A percentile compares a stretch with the other conserved stretches of the same genome.
Evolutionary conservation across 2,329 filamentous ascomycete genomes (phyloP).

Genomic region (Fusarium sp.): DNA sequence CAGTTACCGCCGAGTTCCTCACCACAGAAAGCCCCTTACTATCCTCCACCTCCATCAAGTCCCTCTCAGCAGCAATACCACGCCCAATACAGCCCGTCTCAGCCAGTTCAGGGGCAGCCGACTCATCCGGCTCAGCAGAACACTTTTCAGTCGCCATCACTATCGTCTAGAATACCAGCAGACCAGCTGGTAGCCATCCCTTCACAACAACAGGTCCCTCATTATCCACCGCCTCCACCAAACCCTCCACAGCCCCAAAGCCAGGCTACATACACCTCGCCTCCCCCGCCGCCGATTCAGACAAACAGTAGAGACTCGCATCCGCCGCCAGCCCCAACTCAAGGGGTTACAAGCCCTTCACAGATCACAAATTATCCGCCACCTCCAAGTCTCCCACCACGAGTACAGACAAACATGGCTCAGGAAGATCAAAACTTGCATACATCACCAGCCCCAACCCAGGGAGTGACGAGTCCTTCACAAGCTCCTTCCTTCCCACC

Average conservation of each 20-base stretch:
- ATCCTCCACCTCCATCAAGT: not conserved
- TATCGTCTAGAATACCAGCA: not conserved
- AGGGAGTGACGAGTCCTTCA: not conserved
- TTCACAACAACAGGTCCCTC: slow-evolving; percentile 9
- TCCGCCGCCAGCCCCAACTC: not conserved
- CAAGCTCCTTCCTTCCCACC: not conserved
- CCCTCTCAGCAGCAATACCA: not conserved
- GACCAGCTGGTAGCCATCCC: not conserved
- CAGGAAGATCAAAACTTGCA: not conserved
- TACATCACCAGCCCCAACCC: not conserved
- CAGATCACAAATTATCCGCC: not conserved
- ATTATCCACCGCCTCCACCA: not conserved
- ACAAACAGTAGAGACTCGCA: too few species aligned
- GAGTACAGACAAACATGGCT: not conserved
- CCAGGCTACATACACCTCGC: not conserved
- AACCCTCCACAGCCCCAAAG: not conserved
- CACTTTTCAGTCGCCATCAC: not conserved
- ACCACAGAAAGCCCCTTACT: not conserved
- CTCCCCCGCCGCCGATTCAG: not conserved
- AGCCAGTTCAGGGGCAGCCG: not conserved
- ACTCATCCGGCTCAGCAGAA: not conserved
- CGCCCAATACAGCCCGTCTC: not conserved
- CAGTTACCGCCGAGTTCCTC: not conserved
- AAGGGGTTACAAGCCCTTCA: not conserved
- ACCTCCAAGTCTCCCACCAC: not conserved